Evolutionary conservation across 2,329 filamentous ascomycete genomes (phyloP).

Genomic region (Pseudonectria foliicola): DNA sequence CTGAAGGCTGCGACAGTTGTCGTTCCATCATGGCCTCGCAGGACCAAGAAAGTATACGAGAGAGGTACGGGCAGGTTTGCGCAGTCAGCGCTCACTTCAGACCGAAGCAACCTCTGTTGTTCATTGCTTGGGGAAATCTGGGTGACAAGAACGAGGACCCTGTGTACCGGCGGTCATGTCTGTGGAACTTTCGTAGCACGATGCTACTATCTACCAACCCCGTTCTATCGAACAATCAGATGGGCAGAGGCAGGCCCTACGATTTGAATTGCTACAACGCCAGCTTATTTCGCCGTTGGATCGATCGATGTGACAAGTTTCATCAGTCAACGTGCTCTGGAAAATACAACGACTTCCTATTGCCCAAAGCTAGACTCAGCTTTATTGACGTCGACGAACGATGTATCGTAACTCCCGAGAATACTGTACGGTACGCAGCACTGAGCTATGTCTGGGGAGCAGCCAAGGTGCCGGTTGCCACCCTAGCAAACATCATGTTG

Average conservation of each 20-base stretch:
- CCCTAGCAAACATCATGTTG: slow-evolving; percentile 1
- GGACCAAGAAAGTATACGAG: not conserved
- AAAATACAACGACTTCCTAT: not conserved
- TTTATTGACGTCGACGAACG: slow-evolving; percentile 5
- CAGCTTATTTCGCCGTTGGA: slow-evolving; percentile 3
- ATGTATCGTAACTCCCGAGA: slow-evolving; percentile 3
- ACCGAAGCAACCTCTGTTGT: slow-evolving; percentile 1
- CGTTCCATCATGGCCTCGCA: not conserved
- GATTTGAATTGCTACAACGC: slow-evolving; percentile 2
- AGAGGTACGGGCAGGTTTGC: slow-evolving; percentile 1
- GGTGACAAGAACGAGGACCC: slow-evolving; percentile 1
- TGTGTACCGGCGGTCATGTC: not conserved
- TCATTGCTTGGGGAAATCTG: slow-evolving; percentile 1
- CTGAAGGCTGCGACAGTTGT: slow-evolving; percentile 1
- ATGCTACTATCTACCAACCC: slow-evolving; percentile 3
- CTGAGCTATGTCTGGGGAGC: slow-evolving; percentile 6
- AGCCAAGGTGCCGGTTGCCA: not conserved
- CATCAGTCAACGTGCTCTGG: slow-evolving; percentile 1
- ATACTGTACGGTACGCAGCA: slow-evolving; percentile 4
- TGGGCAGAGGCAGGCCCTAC: slow-evolving; percentile 2
- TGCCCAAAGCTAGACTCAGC: slow-evolving; percentile 1
- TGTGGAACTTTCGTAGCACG: not conserved
- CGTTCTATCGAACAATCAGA: not conserved
- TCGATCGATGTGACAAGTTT: slow-evolving; percentile 3
- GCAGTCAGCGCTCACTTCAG: slow-evolving; percentile 2